Conservation (phyloP, 2,329 filamentous ascomycete species). For the Phialophora chinensis region DNA sequence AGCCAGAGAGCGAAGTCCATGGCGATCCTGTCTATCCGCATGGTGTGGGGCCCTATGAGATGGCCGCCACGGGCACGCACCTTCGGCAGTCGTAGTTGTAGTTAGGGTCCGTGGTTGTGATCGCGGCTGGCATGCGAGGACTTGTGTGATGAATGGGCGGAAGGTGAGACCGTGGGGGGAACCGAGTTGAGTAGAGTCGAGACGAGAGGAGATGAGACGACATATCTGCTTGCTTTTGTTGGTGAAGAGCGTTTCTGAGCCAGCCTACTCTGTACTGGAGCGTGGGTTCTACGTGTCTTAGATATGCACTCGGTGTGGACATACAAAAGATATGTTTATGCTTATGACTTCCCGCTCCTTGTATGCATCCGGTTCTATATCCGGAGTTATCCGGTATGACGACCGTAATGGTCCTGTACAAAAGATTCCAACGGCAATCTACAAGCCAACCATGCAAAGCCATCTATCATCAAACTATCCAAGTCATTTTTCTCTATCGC, state of each 20-base stretch:
- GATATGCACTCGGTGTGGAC: neutral
- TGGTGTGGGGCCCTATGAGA: conserved; percentile 7
- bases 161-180: neutral
- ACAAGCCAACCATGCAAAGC: neutral
- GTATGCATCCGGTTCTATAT: neutral
- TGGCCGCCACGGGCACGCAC: conserved; percentile 18
- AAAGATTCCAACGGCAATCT: neutral
- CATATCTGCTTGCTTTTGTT: neutral
- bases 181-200: no score
- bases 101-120: neutral
- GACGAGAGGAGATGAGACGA: no score
- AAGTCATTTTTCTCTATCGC: conserved; percentile 37
- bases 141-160: neutral
- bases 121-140: neutral
- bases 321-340: neutral
- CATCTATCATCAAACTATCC: conserved; percentile 3
- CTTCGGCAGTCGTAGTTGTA: neutral
- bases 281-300: neutral
- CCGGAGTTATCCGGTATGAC: neutral
- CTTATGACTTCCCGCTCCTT: neutral
- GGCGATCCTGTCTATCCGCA: neutral
- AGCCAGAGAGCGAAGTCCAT: conserved; percentile 20
- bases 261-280: neutral
- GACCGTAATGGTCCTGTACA: neutral
- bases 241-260: neutral